A percentile compares a stretch with the other conserved stretches of the same genome.
phyloP scores from a whole-genome alignment of 2,329 filamentous ascomycete species.

The Penicillium sp. region DNA sequence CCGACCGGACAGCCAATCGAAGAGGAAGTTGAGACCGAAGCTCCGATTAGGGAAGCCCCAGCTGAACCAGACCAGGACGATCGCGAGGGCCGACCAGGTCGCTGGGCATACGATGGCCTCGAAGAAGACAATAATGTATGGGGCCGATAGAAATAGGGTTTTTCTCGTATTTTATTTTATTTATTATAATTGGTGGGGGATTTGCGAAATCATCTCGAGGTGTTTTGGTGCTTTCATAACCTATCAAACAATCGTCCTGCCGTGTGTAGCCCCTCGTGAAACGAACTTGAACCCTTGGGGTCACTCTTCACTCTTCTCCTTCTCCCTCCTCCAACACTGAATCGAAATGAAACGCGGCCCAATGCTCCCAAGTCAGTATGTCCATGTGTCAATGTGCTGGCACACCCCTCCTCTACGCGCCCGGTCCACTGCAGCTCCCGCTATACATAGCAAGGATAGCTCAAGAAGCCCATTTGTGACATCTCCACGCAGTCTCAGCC shows the following conservation, averaged over 20 bases:
- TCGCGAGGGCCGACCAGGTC: constrained; percentile 16
- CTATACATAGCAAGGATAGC: constrained; percentile 6
- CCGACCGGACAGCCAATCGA: constrained; percentile 36
- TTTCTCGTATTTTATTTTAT: not conserved
- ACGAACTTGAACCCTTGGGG: constrained; percentile 7
- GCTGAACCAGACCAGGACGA: constrained; percentile 18
- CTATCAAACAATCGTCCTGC: too few species aligned
- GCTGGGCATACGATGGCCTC: constrained; percentile 35
- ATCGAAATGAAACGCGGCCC: not conserved
- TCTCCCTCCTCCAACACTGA: not conserved
- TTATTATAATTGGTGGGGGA: not conserved
- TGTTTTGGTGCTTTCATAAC: too few species aligned
- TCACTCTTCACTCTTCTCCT: not conserved
- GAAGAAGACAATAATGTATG: constrained; percentile 44
- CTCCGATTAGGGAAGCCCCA: constrained; percentile 9
- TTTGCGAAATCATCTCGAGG: too few species aligned
- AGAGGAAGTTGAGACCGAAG: constrained; percentile 21
- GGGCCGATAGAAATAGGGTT: constrained; percentile 34
- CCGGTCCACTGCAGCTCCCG: constrained; percentile 12
- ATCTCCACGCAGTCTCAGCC: constrained; percentile 25
- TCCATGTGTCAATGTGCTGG: not conserved
- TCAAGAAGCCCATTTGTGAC: constrained; percentile 30
- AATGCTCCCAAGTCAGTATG: not conserved
- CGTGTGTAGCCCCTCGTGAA: constrained; percentile 9
- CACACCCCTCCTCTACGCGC: constrained; percentile 22